phyloP scores from a whole-genome alignment of 306 rosid genomes.

The Pyrus pyrifolia region DNA sequence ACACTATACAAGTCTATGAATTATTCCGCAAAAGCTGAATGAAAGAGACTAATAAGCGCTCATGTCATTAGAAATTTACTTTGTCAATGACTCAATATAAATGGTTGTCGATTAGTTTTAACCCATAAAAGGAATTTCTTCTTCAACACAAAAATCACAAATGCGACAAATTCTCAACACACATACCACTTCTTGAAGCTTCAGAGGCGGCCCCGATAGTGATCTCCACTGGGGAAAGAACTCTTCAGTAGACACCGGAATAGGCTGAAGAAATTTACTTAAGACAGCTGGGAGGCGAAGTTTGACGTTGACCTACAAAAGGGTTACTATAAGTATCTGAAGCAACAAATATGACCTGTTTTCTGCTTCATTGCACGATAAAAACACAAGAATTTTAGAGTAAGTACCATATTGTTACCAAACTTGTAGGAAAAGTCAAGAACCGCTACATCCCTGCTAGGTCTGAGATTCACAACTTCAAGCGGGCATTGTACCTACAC shows the following conservation, averaged over 20 bases:
- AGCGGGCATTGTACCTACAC: conserved; percentile 96
- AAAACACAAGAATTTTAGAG: conserved; percentile 6
- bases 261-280: conserved; percentile 87
- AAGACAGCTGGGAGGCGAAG: conserved; percentile 93
- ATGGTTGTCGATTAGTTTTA: background rate
- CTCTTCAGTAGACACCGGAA: conserved; percentile 76
- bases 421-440: conserved; percentile 96
- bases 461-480: conserved; percentile 77
- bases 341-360: conserved; percentile 2
- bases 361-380: conserved; percentile 9
- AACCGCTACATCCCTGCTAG: conserved; percentile 97
- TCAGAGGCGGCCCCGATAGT: conserved; percentile 92
- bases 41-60: background rate
- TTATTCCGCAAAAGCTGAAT: background rate
- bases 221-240: conserved; percentile 97
- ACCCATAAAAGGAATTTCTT: background rate
- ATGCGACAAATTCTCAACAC: background rate
- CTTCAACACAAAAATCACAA: conserved; percentile 4
- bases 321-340: conserved; percentile 7
- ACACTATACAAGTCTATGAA: background rate
- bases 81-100: background rate
- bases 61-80: background rate
- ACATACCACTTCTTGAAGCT: conserved; percentile 99
- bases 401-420: conserved; percentile 67
- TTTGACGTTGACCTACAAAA: conserved; percentile 66